These are phyloP conservation scores for Gigaspora rosea DNA, from an alignment of 192 early-diverging fungal genomes.

Conservation along the genomic window DNA sequence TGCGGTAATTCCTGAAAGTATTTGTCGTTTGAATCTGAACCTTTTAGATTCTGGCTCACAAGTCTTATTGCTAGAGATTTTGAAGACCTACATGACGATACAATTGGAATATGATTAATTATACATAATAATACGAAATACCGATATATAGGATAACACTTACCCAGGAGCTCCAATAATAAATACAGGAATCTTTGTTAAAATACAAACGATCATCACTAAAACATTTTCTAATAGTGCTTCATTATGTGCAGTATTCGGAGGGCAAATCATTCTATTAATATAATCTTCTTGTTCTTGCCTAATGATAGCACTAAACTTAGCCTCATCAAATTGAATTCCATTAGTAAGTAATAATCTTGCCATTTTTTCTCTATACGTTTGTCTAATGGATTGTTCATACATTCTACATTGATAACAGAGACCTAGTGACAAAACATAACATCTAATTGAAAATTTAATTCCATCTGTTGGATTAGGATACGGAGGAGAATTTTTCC, in stretches of 20 bases:
- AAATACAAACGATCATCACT: conserved; percentile 29
- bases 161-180: conserved; percentile 32
- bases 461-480: neutral
- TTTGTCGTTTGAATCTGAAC: conserved; percentile 18
- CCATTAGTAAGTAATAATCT: conserved; percentile 1
- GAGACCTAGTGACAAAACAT: conserved; percentile 23
- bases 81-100: neutral
- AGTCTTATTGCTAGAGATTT: conserved; percentile 29
- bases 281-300: conserved; percentile 32
- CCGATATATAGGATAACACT: neutral
- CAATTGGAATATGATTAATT: neutral
- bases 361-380: conserved; percentile 16
- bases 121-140: neutral
- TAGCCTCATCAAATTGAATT: neutral
- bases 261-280: conserved; percentile 12
- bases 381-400: neutral
- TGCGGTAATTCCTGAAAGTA: conserved; percentile 27
- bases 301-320: conserved; percentile 8
- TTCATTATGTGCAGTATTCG: conserved; percentile 20
- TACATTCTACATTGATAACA: conserved; percentile 18
- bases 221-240: conserved; percentile 32
- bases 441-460: neutral
- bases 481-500: neutral
- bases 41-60: conserved; percentile 28
- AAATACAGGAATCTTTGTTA: conserved; percentile 32